Conservation (phyloP, 2,329 filamentous ascomycete genomes). For the Trichoderma aggressivum region DNA sequence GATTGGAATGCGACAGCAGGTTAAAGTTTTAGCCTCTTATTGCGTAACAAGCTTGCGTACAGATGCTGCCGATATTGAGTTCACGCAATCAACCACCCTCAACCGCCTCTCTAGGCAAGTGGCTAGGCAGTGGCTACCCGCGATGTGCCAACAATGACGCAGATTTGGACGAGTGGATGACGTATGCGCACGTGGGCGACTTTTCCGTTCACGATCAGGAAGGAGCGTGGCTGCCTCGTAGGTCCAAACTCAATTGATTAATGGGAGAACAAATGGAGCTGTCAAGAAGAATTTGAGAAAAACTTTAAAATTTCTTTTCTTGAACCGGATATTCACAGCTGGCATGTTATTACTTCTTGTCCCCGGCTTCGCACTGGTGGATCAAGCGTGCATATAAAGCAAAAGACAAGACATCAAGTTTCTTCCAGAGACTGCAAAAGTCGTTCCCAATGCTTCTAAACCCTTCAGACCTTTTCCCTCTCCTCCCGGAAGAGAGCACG, state of each 20-base stretch:
- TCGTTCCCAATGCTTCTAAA: neutral
- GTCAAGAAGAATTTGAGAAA: neutral
- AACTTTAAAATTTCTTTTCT: neutral
- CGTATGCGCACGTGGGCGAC: slow-evolving; percentile 13
- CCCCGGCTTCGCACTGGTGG: neutral
- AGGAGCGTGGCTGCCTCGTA: neutral
- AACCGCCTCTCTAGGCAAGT: neutral
- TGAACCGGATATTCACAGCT: neutral
- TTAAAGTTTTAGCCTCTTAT: neutral
- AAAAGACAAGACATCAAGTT: neutral
- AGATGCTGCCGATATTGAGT: neutral
- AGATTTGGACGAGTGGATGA: slow-evolving; percentile 4
- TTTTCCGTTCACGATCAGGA: neutral
- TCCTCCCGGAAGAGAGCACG: neutral
- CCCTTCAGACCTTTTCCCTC: neutral
- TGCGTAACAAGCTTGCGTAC: slow-evolving; percentile 16
- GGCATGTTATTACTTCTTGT: neutral
- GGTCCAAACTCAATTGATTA: slow-evolving; percentile 12
- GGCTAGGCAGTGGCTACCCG: neutral
- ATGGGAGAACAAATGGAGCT: neutral
- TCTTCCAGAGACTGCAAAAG: neutral
- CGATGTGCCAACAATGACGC: slow-evolving; percentile 4
- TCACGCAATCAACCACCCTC: slow-evolving; percentile 7
- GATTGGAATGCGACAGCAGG: neutral
- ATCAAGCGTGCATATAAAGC: neutral